These are phyloP conservation scores for Dioscorea zingiberensis DNA, from an alignment of 106 monocot genomes.

Conservation along the genomic window DNA sequence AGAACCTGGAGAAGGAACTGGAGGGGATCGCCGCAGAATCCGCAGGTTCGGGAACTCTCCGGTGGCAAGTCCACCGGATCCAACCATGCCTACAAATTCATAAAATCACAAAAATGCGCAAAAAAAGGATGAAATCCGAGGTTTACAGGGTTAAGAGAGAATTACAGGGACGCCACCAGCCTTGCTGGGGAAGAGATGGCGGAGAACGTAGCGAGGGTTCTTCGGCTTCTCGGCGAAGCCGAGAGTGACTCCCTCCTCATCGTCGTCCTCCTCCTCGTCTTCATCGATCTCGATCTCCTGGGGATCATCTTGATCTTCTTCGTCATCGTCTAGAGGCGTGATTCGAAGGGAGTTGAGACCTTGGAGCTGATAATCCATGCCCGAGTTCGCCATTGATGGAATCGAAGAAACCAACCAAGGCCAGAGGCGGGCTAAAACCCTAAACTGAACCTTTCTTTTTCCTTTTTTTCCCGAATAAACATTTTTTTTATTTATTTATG, in stretches of 20 bases:
- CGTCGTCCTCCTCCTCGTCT: conserved; percentile 49
- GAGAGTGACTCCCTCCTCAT: conserved; percentile 33
- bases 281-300: conserved; percentile 6
- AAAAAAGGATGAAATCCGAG: neutral
- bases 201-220: conserved; percentile 47
- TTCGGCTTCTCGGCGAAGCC: conserved; percentile 71
- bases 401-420: too few relatives aligned
- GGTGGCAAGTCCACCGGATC: conserved; percentile 64
- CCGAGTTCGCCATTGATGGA: too few relatives aligned
- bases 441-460: too few relatives aligned
- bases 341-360: conserved; percentile 26
- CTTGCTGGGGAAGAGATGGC: conserved; percentile 86
- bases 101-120: neutral
- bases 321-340: conserved; percentile 27
- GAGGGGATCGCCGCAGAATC: conserved; percentile 75
- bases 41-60: conserved; percentile 46
- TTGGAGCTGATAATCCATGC: conserved; percentile 24
- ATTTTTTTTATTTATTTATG: too few relatives aligned
- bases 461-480: too few relatives aligned
- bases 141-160: conserved; percentile 5
- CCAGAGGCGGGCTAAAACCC: too few relatives aligned
- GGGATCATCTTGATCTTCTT: neutral
- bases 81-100: conserved; percentile 64
- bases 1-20: conserved; percentile 88
- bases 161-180: conserved; percentile 76